phyloP scores from a whole-genome alignment of 768 basidiomycete genomes.

The Trametes cubensis region DNA sequence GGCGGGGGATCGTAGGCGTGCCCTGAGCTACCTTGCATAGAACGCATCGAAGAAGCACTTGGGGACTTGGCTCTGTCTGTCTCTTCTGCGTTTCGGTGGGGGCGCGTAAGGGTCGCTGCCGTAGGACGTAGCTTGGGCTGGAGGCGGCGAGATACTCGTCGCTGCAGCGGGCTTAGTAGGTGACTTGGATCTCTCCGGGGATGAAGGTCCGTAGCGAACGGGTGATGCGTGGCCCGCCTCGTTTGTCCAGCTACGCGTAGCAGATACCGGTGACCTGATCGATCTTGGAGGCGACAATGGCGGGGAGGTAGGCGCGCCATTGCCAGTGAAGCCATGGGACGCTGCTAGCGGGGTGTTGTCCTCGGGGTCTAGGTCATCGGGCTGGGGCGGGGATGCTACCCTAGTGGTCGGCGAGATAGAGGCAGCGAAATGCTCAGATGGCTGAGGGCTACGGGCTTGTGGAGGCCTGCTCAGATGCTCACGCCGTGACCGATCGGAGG shows the following conservation, averaged over 20 bases:
- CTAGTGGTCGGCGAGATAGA: neutral
- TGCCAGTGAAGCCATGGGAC: neutral
- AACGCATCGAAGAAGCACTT: conserved; percentile 22
- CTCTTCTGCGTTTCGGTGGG: conserved; percentile 5
- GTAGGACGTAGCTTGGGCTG: neutral
- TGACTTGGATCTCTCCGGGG: conserved; percentile 16
- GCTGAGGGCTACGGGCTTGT: no score
- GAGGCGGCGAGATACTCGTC: neutral
- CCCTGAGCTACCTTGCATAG: conserved; percentile 3
- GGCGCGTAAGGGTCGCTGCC: conserved; percentile 10
- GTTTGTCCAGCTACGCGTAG: conserved; percentile 24
- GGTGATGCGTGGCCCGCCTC: conserved; percentile 1
- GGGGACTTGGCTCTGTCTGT: conserved; percentile 24
- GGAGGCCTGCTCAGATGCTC: no score
- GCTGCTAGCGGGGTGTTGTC: conserved; percentile 4
- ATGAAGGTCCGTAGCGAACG: conserved; percentile 22
- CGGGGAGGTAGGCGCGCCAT: neutral
- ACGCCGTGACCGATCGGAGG: neutral
- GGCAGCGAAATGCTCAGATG: neutral
- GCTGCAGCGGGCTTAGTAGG: neutral
- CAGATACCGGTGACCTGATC: conserved; percentile 20
- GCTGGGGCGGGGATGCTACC: neutral
- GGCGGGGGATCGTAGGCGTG: conserved; percentile 8
- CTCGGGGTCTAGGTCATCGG: neutral
- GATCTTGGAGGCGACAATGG: conserved; percentile 17